These are phyloP conservation scores for Diutina neorugosa DNA, from an alignment of 1,139 yeast genomes.

Conservation along the genomic window DNA sequence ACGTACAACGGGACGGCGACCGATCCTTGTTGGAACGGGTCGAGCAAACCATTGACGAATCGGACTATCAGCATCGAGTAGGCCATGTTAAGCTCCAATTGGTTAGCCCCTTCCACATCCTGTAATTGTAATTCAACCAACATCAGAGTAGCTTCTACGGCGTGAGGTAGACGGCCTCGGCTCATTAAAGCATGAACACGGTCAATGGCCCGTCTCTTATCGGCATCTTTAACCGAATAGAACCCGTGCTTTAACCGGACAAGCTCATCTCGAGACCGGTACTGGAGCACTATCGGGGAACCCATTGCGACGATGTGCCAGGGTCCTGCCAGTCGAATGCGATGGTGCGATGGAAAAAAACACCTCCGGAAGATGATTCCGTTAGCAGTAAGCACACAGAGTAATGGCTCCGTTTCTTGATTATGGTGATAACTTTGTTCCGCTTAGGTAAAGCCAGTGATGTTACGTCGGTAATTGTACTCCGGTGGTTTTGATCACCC, in stretches of 20 bases:
- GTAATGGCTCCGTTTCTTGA: too few species aligned
- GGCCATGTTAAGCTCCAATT: slow-evolving; percentile 29
- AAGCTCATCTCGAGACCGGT: slow-evolving; percentile 41
- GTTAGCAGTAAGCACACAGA: background rate
- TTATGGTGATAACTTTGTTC: too few species aligned
- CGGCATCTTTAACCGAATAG: slow-evolving; percentile 24
- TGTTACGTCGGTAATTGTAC: too few species aligned
- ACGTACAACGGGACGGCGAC: slow-evolving; percentile 71
- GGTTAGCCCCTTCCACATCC: slow-evolving; percentile 23
- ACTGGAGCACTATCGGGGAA: slow-evolving; percentile 11
- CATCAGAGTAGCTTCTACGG: slow-evolving; percentile 44
- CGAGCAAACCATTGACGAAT: slow-evolving; percentile 86
- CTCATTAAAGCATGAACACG: slow-evolving; percentile 33
- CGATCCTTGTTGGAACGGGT: slow-evolving; percentile 71
- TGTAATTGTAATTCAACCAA: slow-evolving; percentile 41
- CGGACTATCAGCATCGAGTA: slow-evolving; percentile 72
- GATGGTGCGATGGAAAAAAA: background rate
- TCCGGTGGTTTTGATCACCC: too few species aligned
- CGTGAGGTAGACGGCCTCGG: slow-evolving; percentile 35
- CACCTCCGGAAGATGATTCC: background rate
- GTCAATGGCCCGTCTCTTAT: slow-evolving; percentile 21
- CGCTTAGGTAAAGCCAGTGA: too few species aligned
- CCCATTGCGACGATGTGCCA: background rate
- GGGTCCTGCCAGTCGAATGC: background rate
- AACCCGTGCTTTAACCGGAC: slow-evolving; percentile 46